Evolutionary conservation across 257 asterid species (phyloP).

Genomic region (Leptodermis oblonga): DNA sequence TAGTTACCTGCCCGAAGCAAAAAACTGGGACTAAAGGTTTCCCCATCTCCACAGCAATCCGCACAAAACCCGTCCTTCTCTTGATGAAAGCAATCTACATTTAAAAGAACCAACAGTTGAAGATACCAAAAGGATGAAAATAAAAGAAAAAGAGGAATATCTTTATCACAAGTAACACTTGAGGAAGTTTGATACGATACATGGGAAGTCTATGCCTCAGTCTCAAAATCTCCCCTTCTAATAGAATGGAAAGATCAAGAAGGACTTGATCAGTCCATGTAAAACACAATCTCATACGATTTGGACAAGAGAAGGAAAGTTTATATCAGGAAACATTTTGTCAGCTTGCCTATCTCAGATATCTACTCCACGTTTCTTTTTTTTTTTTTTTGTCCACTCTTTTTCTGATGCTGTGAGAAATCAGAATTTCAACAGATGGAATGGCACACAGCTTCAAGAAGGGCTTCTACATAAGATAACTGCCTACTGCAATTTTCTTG

Average conservation of each 20-base stretch:
- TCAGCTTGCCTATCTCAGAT: background rate
- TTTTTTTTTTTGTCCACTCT: background rate
- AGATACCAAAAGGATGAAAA: background rate
- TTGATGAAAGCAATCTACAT: constrained; percentile 61
- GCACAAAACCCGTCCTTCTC: constrained; percentile 79
- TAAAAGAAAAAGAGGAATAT: background rate
- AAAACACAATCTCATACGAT: background rate
- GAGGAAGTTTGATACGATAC: background rate
- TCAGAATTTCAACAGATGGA: background rate
- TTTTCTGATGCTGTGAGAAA: background rate
- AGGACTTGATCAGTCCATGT: background rate
- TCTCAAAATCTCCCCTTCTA: background rate
- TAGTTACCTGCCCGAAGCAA: constrained; percentile 88
- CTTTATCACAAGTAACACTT: background rate
- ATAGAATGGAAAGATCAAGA: background rate
- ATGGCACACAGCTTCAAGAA: background rate
- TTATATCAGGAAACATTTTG: background rate
- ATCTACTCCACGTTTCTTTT: background rate
- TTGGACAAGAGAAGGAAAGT: background rate
- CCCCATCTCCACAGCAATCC: constrained; percentile 82
- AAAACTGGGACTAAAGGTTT: constrained; percentile 97
- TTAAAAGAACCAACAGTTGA: constrained; percentile 14
- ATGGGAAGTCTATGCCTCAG: background rate
- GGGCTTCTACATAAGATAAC: background rate
- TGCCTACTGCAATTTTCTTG: background rate